phyloP scores from a whole-genome alignment of 768 basidiomycete species.

The Boletus barrowsii region DNA sequence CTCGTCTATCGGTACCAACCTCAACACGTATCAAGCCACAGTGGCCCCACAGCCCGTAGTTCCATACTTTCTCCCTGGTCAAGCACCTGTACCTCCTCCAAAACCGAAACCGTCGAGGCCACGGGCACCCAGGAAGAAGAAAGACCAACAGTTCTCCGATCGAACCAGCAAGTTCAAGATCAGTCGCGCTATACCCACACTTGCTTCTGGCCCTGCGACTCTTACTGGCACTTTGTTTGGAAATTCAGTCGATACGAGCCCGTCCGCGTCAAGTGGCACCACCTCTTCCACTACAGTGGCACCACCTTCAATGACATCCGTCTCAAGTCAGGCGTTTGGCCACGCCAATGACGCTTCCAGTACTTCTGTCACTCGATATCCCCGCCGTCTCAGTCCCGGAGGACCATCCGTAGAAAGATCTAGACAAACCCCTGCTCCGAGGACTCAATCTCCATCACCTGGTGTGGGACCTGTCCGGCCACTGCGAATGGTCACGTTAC shows the following conservation, averaged over 20 bases:
- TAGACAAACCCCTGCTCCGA: neutral
- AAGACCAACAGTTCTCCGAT: conserved; percentile 38
- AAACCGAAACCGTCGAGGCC: conserved; percentile 28
- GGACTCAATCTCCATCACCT: neutral
- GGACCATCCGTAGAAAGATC: neutral
- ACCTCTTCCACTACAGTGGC: neutral
- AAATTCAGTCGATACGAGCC: conserved; percentile 4
- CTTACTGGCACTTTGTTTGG: conserved; percentile 28
- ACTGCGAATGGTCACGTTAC: conserved; percentile 58
- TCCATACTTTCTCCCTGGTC: conserved; percentile 53
- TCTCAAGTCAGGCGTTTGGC: neutral
- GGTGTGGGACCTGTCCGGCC: conserved; percentile 12
- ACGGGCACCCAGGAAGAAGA: conserved; percentile 30
- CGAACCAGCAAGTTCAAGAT: conserved; percentile 53
- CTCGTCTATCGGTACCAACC: conserved; percentile 28
- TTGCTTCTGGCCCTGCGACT: conserved; percentile 36
- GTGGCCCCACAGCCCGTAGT: conserved; percentile 19
- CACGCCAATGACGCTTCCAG: neutral
- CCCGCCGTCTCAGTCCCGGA: neutral
- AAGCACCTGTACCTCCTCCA: conserved; percentile 27
- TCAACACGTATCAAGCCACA: conserved; percentile 31
- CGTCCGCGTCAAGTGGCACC: neutral
- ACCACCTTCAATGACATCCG: conserved; percentile 3
- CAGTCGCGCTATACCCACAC: conserved; percentile 21
- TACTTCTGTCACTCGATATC: conserved; percentile 7